These are phyloP conservation scores for Bisporella sp. DNA, from an alignment of 2,329 filamentous ascomycete species.

Conservation along the genomic window DNA sequence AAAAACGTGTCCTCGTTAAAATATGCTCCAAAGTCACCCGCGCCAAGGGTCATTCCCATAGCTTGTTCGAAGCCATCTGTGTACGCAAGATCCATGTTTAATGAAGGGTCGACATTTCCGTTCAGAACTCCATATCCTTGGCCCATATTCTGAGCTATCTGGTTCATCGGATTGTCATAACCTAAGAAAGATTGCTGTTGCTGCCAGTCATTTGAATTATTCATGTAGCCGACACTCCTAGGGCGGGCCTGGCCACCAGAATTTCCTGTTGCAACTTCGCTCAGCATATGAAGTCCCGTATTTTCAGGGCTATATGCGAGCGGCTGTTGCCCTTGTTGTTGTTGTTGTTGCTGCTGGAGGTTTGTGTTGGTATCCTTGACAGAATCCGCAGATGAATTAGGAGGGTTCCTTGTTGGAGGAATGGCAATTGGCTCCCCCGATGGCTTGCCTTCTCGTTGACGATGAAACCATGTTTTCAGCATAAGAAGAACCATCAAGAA, in stretches of 20 bases:
- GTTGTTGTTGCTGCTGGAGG: constrained; percentile 8
- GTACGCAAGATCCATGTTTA: constrained; percentile 23
- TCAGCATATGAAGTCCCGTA: constrained; percentile 31
- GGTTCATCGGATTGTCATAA: constrained; percentile 15
- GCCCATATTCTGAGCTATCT: constrained; percentile 7
- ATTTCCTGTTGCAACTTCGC: constrained; percentile 33
- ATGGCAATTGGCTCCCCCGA: neutral
- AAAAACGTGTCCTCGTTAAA: constrained; percentile 26
- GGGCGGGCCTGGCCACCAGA: constrained; percentile 20
- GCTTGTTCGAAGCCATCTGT: constrained; percentile 27
- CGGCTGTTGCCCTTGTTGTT: constrained; percentile 16
- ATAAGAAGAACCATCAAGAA: constrained; percentile 65
- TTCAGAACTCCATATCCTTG: constrained; percentile 12
- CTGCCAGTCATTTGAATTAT: constrained; percentile 17
- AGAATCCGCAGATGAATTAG: neutral
- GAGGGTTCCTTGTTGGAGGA: neutral
- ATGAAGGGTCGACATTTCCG: constrained; percentile 22
- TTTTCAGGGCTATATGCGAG: constrained; percentile 24
- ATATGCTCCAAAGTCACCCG: constrained; percentile 24
- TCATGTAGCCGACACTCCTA: constrained; percentile 14
- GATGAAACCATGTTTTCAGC: constrained; percentile 54
- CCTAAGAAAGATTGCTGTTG: constrained; percentile 9
- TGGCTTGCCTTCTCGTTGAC: constrained; percentile 23
- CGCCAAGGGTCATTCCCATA: constrained; percentile 26
- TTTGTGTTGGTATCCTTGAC: neutral